Evolutionary conservation across 1,139 yeast genomes (phyloP), one percentile per base, ranked within the genome.

Genomic region (Scheffersomyces stambukii): DNA sequence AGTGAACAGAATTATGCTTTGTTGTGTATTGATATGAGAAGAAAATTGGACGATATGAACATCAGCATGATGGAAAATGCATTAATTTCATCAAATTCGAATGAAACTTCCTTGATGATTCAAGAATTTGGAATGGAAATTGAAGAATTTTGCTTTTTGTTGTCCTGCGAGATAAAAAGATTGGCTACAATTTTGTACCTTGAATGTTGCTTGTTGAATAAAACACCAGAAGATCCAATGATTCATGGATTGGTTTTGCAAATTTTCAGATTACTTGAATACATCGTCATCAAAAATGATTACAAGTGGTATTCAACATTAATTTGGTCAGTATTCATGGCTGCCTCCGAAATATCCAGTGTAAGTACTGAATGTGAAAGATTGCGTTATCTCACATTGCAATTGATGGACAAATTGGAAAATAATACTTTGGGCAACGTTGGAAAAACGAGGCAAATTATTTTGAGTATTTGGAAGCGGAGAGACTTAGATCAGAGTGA

Each of bases 101-200:
- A 6, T 8, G 8, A 6, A 10, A 19, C 29, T 7, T 4, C 24
- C 8, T 24, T 28, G 10, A 24, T 28, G 28, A 28, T 28, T 6
- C 24, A 23, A 19, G 25, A 29, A 18, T 22, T 21, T 11, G 32
- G 32, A 4, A 31, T 28, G 27, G 36, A 35, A 24, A 22, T 39
- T 6, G 53, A 51, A 28, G 55, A 52, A 30, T 46, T 47, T 29
- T 54, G 54, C 31, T 56, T 54, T 26, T 36, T 57, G 19, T 34
- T 57, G 16, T 35, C 55, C 2, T 49, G 57, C 31, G 63, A 57
- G 31, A 41, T 53, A 16, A 57, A 57, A 29, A 33, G 60, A 9
- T 30, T 50, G 14, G 39, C 57, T 2, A 37, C 55, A 2, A 27
- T 40, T 13, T 32, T 57, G n/a, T 57, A 57, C 28, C 35, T 53